Evolutionary conservation across 805 yeast genomes (phyloP), one percentile per base, ranked within the genome.

Genomic region (Helenozyma rhizophorensis): DNA sequence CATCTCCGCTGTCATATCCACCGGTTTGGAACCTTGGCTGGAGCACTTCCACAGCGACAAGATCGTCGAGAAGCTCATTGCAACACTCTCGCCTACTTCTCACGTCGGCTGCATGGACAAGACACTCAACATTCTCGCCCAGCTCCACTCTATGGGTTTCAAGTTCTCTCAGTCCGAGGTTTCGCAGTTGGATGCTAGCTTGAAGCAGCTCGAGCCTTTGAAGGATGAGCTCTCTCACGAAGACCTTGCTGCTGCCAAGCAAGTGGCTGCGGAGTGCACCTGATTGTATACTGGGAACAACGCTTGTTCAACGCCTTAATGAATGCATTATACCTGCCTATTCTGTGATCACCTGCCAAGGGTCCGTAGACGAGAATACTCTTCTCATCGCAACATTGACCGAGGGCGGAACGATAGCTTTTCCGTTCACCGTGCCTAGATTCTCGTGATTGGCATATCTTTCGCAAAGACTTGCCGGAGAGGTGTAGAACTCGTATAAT

Each of bases 1-100:
- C 31, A 43, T 80, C 3, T 68, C 79, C n/a, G 75, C 88, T 1
- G 56, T 80, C 11, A 52, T 82, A 22, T 72, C 83, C 8, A 70
- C 77, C 2, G 77, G 73, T 3, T 50, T 68, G 12, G 53, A 58
- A 9, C 69, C 67, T 9, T 64, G 66, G 24, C 50, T 57, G 19
- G 42, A 51, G 4, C 60, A 69, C 24, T 54, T 83, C 17, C 60
- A 57, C 21, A 41, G 58, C 11, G 57, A 54, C 27, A 37, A 55
- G 9, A 45, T 74, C 19, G 53, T 65, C 4, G 42, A 38, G n/a
- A 52, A 51, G 21, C 53, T 75, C 37, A 39, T 62, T 8, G 28
- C 43, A 3, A 40, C 59, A 34, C 47, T 74, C 21, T 30, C 33
- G 9, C 39, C 41, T 4, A 70, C 65, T 31, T 50, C 58, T 0